Evolutionary conservation across 257 asterid genomes (phyloP), one percentile per base, ranked within the genome.

Genomic region (Solanum arcanum): DNA sequence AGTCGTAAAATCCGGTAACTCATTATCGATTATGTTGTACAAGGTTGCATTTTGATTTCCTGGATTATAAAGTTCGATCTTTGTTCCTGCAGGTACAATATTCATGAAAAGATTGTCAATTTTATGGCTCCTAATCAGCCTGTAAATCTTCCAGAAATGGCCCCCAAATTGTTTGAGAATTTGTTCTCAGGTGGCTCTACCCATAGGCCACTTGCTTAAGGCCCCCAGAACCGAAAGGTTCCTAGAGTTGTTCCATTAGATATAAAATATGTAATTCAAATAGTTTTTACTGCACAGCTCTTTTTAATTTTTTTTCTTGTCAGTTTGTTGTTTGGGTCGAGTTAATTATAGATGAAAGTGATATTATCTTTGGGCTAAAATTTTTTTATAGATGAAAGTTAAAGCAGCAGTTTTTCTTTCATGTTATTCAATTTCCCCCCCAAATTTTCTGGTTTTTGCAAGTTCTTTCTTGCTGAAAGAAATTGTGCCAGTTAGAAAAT

Each of bases 101-200:
- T 97, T 62, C 99, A 97, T 37, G 99, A 95, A 89, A 97, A 93
- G 94, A 94, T 97, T 33, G 94, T 93, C 85, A 97, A 97, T 91
- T 96, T 97, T 77, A 93, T 92, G 98, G 99, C 98, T 12, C 97
- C 99, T 68, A 93, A 88, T 75, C 97, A 89, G 84, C 97, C 93
- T 2, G 29, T 81, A 88, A 86, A 90, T 23, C 69, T 93, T 31
- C 99, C 98, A 35, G 94, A 93, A 13, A 89, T 91, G 88, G 99
- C 96, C 77, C 87, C 94, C 14, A 89, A 86, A 76, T 69, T 96
- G 85, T 95, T 96, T 20, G 94, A 90, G 35, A 89, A 94, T 89
- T 88, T 97, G 93, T 96, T 97, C 66, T 27, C 66, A 11, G 84
- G 84, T 21, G 84, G 84, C 84, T 47, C 84, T 80, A 47, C 66